phyloP scores from a whole-genome alignment of 371 early-diverging fungal species.

The Capniomyces stellatus region DNA sequence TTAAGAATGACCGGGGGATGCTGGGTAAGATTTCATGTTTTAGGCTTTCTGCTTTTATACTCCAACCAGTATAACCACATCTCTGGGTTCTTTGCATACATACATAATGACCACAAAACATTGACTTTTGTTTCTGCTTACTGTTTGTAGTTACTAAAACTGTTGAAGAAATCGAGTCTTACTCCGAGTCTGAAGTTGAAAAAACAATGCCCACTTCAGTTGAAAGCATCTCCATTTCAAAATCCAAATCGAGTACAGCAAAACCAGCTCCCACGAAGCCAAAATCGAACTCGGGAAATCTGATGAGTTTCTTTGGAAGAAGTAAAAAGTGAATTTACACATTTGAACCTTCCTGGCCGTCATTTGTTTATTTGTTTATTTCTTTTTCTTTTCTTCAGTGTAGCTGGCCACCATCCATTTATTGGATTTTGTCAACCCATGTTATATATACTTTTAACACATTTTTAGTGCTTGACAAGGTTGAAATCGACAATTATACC shows the following conservation, averaged over 20 bases:
- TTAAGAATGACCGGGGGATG: conserved; percentile 23
- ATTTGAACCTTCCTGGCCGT: not conserved
- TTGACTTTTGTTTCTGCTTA: too few relatives aligned
- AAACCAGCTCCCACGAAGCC: conserved; percentile 3
- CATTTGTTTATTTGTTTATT: not conserved
- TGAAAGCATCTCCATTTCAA: not conserved
- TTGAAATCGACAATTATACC: too few relatives aligned
- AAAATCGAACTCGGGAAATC: conserved; percentile 8
- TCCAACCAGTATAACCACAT: too few relatives aligned
- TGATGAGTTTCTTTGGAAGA: conserved; percentile 21
- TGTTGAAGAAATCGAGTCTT: conserved; percentile 22
- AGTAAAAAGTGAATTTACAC: not conserved
- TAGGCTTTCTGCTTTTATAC: too few relatives aligned
- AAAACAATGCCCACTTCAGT: not conserved
- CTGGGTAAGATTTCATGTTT: too few relatives aligned
- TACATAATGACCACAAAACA: too few relatives aligned
- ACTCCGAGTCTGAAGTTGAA: conserved; percentile 20
- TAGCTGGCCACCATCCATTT: too few relatives aligned
- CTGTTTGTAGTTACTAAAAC: conserved; percentile 20
- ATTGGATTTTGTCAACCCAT: too few relatives aligned
- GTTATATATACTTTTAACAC: too few relatives aligned
- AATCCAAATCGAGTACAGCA: not conserved
- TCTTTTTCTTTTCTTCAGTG: not conserved
- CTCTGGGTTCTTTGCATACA: too few relatives aligned
- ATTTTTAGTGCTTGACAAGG: too few relatives aligned